Evolutionary conservation across 2,329 filamentous ascomycete species (phyloP), one percentile per base, ranked within the genome.

Genomic region (Fusarium setosum): DNA sequence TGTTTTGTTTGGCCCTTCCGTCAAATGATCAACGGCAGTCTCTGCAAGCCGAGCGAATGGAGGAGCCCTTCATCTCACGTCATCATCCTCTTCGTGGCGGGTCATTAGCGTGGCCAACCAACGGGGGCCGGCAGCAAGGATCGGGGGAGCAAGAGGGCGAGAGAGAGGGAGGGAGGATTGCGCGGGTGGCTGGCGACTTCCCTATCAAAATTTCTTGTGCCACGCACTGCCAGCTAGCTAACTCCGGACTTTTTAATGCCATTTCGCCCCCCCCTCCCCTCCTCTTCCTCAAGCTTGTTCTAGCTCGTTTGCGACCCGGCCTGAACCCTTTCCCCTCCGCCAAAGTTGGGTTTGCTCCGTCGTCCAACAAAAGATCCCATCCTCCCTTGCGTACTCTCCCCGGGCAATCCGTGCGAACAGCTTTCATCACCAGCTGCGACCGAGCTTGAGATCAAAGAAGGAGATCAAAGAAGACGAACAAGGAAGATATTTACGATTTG

Each of bases 41-140:
- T 31, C 23, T 18, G 54, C 24, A 42, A 42, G 6, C 21, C 61
- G 57, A 54, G 63, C 67, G 44, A 50, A 57, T 61, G 45, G 59
- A n/a, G n/a, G n/a, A 55, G 41, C 29, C 52, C 49, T 18, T 35
- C 61, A 47, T 71, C 68, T 71, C 68, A 71, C 68, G 68, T 71
- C 68, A 71, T 70, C 68, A 58, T 66, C 53, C 23, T 40, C 55
- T 52, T 56, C 62, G 65, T 65, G 63, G 63, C 57, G 66, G 56
- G 42, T 47, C 42, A 18, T 29, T 26, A 56, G 40, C 20, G 21
- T n/a, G 42, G 34, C 42, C 38, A 53, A 37, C 26, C 26, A 31
- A n/a, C n/a, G n/a, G n/a, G n/a, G n/a, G n/a, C n/a, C n/a, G n/a
- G n/a, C n/a, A n/a, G n/a, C n/a, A n/a, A n/a, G n/a, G n/a, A n/a